Percentiles rank a stretch among this genome's conserved stretches.
phyloP scores from a whole-genome alignment of 73 alveolate genomes.

The Paramecium octaurelia region DNA sequence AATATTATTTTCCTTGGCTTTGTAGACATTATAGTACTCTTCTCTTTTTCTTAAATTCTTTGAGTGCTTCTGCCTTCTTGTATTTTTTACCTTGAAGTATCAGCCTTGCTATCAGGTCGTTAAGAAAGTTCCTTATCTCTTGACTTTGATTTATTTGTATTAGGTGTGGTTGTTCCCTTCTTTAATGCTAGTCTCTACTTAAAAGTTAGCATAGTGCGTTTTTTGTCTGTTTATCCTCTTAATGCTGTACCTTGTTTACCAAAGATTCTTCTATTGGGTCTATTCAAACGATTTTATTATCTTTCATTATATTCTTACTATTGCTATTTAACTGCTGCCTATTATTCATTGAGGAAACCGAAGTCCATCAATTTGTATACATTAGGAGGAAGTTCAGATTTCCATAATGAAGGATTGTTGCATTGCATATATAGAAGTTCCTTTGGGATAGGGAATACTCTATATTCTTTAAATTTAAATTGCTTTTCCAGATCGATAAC shows the following conservation, averaged over 20 bases:
- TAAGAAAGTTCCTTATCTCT: neutral
- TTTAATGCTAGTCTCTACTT: neutral
- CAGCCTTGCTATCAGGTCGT: neutral
- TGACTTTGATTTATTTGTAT: neutral
- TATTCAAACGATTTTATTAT: neutral
- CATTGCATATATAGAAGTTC: neutral
- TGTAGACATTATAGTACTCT: neutral
- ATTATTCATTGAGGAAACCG: neutral
- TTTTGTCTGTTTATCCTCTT: neutral
- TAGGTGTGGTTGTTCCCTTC: neutral
- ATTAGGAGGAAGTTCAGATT: conserved; percentile 23
- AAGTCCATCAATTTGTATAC: neutral
- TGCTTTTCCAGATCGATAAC: neutral
- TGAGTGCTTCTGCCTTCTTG: neutral
- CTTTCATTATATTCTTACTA: neutral
- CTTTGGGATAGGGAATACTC: neutral
- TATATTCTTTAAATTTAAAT: neutral
- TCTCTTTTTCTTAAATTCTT: neutral
- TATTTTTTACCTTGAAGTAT: neutral
- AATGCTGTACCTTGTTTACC: neutral
- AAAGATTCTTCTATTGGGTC: neutral
- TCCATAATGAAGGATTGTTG: neutral
- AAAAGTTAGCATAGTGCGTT: neutral
- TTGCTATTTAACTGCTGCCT: neutral
- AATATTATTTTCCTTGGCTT: neutral